Conservation (phyloP, 805 yeast species). For the Yamadazyma akitaensis region DNA sequence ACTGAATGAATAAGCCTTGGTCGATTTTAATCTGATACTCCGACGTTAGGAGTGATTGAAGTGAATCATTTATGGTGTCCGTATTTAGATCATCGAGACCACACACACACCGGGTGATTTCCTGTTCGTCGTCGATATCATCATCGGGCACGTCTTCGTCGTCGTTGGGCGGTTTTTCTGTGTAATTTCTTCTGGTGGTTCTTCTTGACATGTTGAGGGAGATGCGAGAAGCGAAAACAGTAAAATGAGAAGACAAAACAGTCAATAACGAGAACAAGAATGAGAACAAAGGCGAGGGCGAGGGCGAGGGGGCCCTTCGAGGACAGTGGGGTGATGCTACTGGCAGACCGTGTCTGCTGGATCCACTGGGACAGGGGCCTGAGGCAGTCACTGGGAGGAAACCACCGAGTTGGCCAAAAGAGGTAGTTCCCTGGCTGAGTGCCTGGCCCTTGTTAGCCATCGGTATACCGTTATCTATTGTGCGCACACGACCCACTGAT, state of each 20-base stretch:
- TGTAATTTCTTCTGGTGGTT: slow-evolving; percentile 11
- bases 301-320: too few relatives aligned
- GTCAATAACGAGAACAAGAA: background rate
- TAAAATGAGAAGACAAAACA: background rate
- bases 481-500: too few relatives aligned
- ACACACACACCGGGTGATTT: slow-evolving; percentile 42
- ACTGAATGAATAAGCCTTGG: slow-evolving; percentile 71
- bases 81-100: slow-evolving; percentile 36
- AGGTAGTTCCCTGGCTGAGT: too few relatives aligned
- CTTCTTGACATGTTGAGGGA: slow-evolving; percentile 13
- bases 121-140: slow-evolving; percentile 33
- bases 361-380: too few relatives aligned
- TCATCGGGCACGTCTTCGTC: slow-evolving; percentile 10
- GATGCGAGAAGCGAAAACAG: background rate
- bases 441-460: too few relatives aligned
- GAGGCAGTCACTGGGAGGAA: too few relatives aligned
- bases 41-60: slow-evolving; percentile 22
- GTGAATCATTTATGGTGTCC: slow-evolving; percentile 21
- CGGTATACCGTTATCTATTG: too few relatives aligned
- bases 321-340: too few relatives aligned
- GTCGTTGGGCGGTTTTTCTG: slow-evolving; percentile 7
- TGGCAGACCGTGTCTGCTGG: too few relatives aligned
- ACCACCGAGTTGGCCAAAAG: too few relatives aligned
- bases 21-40: slow-evolving; percentile 41
- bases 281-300: too few relatives aligned